phyloP scores from a whole-genome alignment of 2,329 filamentous ascomycete species.

The Aureobasidium melanogenum region DNA sequence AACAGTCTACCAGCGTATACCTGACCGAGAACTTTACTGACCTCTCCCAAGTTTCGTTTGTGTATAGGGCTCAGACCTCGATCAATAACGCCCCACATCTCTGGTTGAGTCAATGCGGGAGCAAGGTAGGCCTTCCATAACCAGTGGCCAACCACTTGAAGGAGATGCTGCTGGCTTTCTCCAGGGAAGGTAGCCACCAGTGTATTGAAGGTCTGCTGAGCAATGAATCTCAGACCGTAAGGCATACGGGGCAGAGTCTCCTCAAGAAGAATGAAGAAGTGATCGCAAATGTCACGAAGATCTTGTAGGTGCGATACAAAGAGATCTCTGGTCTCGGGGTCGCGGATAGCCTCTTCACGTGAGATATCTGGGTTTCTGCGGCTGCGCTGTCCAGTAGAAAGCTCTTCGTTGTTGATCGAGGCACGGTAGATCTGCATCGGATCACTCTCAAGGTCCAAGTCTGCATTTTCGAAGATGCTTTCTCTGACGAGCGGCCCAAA shows the following conservation, averaged over 20 bases:
- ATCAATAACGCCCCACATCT: constrained; percentile 88
- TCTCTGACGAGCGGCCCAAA: constrained; percentile 79
- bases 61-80: constrained; percentile 81
- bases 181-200: constrained; percentile 69
- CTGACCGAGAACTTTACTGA: constrained; percentile 85
- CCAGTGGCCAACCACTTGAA: constrained; percentile 84
- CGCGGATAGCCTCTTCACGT: constrained; percentile 88
- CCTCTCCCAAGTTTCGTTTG: constrained; percentile 83
- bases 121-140: constrained; percentile 91
- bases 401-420: constrained; percentile 93
- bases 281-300: constrained; percentile 86
- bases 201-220: constrained; percentile 74
- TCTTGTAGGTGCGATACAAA: constrained; percentile 95
- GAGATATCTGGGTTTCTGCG: constrained; percentile 74
- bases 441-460: constrained; percentile 88
- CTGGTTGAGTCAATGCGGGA: constrained; percentile 78
- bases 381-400: constrained; percentile 80
- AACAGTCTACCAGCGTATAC: constrained; percentile 81
- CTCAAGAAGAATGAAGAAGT: constrained; percentile 74
- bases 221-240: constrained; percentile 82
- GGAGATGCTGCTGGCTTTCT: constrained; percentile 66
- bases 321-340: constrained; percentile 80
- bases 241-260: constrained; percentile 82
- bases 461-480: constrained; percentile 86
- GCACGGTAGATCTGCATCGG: constrained; percentile 95